Evolutionary conservation across 2,329 filamentous ascomycete species (phyloP), one percentile per base, ranked within the genome.

Genomic region (Penicillium griseofulvum): DNA sequence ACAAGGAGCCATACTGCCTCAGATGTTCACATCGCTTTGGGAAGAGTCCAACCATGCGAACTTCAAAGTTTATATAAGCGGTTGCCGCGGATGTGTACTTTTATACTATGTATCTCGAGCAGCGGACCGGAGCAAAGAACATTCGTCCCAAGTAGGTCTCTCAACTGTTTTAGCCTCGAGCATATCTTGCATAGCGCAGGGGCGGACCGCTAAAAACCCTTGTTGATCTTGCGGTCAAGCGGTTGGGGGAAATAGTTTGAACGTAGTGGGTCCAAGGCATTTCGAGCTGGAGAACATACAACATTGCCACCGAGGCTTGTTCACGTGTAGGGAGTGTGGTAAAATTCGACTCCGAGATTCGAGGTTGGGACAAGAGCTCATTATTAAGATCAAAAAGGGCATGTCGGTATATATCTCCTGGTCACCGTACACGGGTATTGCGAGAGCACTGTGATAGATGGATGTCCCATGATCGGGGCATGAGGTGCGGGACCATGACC

Each of bases 181-280:
- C 11, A 16, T 26, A 49, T 22, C 22, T 22, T 22, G 22, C 22
- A 22, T 53, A 41, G 37, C 38, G 43, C 52, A 26, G 44, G 19
- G 34, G 17, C 17, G 38, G 43, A 37, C 24, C 33, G 12, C 28
- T 45, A 12, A 37, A 52, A 36, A 48, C 26, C 38, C 49, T 37
- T 55, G 44, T 58, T 54, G 43, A 61, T 53, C 49, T 64, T 65
- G 60, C 63, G 63, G 63, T 65, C 63, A 65, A 63, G 58, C 51
- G 52, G 59, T 63, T 64, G 58, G 55, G 63, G 59, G 46, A 49
- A 43, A 49, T 57, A 54, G 41, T 54, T 51, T 43, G 42, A 56
- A 36, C 31, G 38, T 49, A 56, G 63, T 65, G 63, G 63, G 63
- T 61, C 63, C 55, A 44, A 44, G 14, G 19, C 49, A 33, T 48